phyloP scores from a whole-genome alignment of 179 eudicot genomes.

The Heliamphora pulchella region DNA sequence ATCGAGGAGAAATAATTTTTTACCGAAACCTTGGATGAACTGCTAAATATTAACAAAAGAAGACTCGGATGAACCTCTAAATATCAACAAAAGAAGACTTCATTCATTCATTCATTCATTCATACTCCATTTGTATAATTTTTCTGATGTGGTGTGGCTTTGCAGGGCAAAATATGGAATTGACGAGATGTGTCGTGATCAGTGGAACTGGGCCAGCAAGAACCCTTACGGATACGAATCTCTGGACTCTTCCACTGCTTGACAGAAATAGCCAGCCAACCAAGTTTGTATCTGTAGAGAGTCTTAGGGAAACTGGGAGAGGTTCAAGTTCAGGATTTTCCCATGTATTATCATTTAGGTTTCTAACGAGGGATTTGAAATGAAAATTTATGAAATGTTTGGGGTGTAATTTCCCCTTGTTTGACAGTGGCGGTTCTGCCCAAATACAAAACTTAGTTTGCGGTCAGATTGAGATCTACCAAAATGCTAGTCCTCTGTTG shows the following conservation, averaged over 20 bases:
- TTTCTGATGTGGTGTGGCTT: neutral
- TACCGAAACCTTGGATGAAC: too few species aligned
- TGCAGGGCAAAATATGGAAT: conserved; percentile 83
- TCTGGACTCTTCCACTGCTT: conserved; percentile 21
- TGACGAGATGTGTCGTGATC: conserved; percentile 96
- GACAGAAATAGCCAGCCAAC: conserved; percentile 6
- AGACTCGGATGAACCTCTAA: neutral
- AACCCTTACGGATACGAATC: conserved; percentile 86
- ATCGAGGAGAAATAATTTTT: too few species aligned
- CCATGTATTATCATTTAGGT: neutral
- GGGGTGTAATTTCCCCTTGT: neutral
- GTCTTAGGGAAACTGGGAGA: neutral
- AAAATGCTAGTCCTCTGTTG: too few species aligned
- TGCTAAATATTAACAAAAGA: neutral
- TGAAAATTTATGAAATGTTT: neutral
- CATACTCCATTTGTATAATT: neutral
- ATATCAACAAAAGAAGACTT: neutral
- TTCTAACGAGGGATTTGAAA: neutral
- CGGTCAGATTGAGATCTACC: too few species aligned
- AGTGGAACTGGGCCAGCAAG: conserved; percentile 99
- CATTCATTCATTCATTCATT: neutral
- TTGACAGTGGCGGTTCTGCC: neutral
- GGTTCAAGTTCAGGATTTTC: neutral
- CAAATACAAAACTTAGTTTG: neutral
- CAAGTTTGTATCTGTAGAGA: conserved; percentile 3